These are phyloP conservation scores for Venturiaceae sp. DNA, from an alignment of 2,329 filamentous ascomycete genomes.

Conservation along the genomic window DNA sequence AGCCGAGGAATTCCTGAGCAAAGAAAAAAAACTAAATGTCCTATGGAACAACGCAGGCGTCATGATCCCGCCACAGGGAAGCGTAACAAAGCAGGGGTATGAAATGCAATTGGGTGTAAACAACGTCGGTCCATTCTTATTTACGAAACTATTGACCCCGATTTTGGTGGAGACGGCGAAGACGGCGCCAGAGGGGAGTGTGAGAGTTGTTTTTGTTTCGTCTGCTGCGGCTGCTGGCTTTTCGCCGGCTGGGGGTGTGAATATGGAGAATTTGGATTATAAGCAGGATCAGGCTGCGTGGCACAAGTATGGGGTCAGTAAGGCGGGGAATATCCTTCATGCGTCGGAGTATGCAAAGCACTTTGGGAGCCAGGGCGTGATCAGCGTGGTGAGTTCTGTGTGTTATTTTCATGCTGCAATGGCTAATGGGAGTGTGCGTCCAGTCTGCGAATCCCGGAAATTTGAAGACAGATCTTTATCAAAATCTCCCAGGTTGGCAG, in stretches of 20 bases:
- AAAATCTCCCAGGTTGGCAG: background rate
- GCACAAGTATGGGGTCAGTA: slow-evolving; percentile 14
- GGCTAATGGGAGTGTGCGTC: no score
- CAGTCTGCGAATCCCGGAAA: slow-evolving; percentile 19
- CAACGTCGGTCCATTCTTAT: slow-evolving; percentile 29
- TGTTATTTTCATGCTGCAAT: no score
- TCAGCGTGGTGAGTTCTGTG: no score
- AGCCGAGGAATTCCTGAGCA: slow-evolving; percentile 24
- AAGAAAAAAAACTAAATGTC: slow-evolving; percentile 32
- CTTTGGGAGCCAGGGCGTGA: slow-evolving; percentile 9
- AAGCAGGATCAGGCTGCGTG: slow-evolving; percentile 9
- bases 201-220: slow-evolving; percentile 26
- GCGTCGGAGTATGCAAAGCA: slow-evolving; percentile 12
- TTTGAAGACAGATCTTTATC: slow-evolving; percentile 10
- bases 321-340: slow-evolving; percentile 16
- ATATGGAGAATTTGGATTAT: slow-evolving; percentile 8
- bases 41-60: slow-evolving; percentile 29
- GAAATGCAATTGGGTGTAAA: slow-evolving; percentile 31
- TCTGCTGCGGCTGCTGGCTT: slow-evolving; percentile 12
- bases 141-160: slow-evolving; percentile 28
- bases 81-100: slow-evolving; percentile 18
- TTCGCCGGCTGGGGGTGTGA: slow-evolving; percentile 13
- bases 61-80: slow-evolving; percentile 18
- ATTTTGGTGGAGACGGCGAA: slow-evolving; percentile 22
- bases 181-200: slow-evolving; percentile 13